Conservation (phyloP, 202 grass and related monocot species). For the Musa balbisiana region DNA sequence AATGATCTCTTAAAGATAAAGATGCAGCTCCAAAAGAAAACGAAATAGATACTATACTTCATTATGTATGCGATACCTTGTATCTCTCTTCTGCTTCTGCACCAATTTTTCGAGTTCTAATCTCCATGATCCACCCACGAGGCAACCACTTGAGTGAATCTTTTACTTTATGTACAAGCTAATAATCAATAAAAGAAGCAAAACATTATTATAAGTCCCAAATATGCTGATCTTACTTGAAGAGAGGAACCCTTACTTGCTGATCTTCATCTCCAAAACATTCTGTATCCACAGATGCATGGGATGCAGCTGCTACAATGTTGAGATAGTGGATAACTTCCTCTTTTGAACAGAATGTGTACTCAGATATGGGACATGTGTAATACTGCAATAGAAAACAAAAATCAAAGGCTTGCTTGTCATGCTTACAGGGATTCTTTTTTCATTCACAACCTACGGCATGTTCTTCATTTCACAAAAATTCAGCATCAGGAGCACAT, state of each 20-base stretch:
- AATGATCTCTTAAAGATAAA: not conserved
- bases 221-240: not conserved
- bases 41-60: not conserved
- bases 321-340: conserved; percentile 37
- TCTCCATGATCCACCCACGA: conserved; percentile 17
- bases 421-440: too few species aligned
- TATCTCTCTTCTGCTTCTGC: not conserved
- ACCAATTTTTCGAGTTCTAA: conserved; percentile 3
- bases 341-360: conserved; percentile 42
- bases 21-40: not conserved
- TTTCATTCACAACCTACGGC: not conserved
- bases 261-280: not conserved
- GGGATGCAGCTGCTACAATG: conserved; percentile 26
- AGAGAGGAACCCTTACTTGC: conserved; percentile 27
- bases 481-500: not conserved
- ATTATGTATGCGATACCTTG: conserved; percentile 6
- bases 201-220: conserved; percentile 9
- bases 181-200: not conserved
- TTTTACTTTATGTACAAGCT: conserved; percentile 13
- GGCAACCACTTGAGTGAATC: conserved; percentile 36
- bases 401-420: not conserved
- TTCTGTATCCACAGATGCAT: conserved; percentile 2
- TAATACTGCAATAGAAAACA: conserved; percentile 40
- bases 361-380: conserved; percentile 42
- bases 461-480: not conserved